phyloP scores from a whole-genome alignment of 2,329 filamentous ascomycete species.

The Trichoderma sp. region DNA sequence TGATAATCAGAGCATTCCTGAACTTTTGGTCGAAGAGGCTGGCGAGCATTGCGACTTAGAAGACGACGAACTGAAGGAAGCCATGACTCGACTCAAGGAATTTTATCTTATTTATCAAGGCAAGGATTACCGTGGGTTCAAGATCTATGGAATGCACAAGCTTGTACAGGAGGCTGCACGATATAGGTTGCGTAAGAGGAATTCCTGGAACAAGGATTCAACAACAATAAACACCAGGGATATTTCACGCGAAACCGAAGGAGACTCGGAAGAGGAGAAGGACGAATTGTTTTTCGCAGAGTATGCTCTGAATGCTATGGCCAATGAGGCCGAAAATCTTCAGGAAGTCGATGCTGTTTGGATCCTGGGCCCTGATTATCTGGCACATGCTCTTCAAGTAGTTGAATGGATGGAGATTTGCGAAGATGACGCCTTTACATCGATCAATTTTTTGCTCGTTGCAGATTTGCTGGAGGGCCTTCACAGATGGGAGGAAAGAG shows the following conservation, averaged over 20 bases:
- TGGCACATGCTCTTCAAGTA: neutral
- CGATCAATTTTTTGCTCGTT: neutral
- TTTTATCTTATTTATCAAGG: neutral
- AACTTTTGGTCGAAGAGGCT: fast-evolving
- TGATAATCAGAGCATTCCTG: neutral
- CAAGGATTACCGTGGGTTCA: fast-evolving
- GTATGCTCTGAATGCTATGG: neutral
- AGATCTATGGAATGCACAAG: neutral
- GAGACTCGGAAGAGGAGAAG: neutral
- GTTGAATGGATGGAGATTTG: neutral
- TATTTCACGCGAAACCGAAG: neutral
- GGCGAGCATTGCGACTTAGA: neutral
- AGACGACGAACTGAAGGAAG: neutral
- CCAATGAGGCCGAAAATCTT: fast-evolving
- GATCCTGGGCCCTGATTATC: neutral
- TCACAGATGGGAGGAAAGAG: neutral
- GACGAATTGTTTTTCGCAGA: neutral
- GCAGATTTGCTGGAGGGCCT: neutral
- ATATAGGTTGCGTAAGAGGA: neutral
- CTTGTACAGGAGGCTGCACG: neutral
- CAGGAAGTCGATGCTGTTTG: fast-evolving
- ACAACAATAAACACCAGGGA: neutral
- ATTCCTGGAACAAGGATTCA: too few relatives aligned
- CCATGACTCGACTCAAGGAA: neutral
- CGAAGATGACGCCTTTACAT: fast-evolving